Base-by-base conservation (phyloP, 2,329 filamentous ascomycete species). In the Pseudogymnoascus sp. region DNA sequence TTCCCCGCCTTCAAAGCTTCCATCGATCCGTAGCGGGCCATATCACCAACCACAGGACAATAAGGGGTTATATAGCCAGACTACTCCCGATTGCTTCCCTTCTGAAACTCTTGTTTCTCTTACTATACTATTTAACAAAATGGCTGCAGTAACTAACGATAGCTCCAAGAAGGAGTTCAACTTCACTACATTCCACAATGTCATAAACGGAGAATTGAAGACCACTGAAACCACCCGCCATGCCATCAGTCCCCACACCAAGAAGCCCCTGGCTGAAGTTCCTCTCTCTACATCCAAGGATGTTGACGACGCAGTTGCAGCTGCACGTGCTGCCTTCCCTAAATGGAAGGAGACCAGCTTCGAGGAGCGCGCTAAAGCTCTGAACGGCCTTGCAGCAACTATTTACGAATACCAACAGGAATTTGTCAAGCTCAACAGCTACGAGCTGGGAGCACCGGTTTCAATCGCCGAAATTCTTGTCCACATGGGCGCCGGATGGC, bases 361-460 rank as follows among this genome's bases (percentile, higher is more conserved):
- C 59, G 70, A 74, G 3, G 77, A 82, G 66, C 75, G 81, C 37
- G 73, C 75, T 38, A 75, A 78, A 12, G 70, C 74, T 10, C 69
- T 82, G 18, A 69, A 73, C 37, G 70, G 73, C 4, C 74, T 59
- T 23, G 62, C 42, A 5, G 62, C 62, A 5, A 14, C 56, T 59
- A 18, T 59, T 65, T 12, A 63, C n/a, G 62, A 63, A 25, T 37
- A 81, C 50, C 69, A 73, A 5, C 73, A 77, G 0, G 75, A 79
- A 60, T 73, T 84, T 59, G 71, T 74, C 12, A 74, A 75, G 38
- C 72, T 83, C 8, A 70, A 83, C 40, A 75, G 75, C 67, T 75
- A 73, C 62, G 81, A 83, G 70, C 79, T 78, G 23, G 81, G 82
- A n/a, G 83, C 83, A 70, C 81, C 81, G 5, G 73, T 77, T 66